A percentile compares a stretch with the other conserved stretches of the same genome.
Evolutionary conservation across 2,329 filamentous ascomycete genomes (phyloP).

Genomic region (Bretziella fagacearum): DNA sequence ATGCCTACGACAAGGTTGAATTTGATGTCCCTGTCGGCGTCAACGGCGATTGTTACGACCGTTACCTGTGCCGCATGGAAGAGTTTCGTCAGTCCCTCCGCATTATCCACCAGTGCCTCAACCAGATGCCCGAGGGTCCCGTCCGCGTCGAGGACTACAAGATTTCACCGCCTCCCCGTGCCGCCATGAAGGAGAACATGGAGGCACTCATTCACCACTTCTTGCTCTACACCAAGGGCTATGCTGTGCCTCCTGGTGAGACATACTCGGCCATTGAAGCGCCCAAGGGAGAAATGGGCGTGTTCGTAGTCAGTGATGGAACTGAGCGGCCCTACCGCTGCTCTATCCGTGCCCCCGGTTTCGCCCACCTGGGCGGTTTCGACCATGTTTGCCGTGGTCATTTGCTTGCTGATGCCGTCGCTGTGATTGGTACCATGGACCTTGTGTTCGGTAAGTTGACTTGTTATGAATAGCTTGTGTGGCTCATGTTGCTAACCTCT

Average conservation of each 20-base stretch:
- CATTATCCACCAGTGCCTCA: slow-evolving; percentile 97
- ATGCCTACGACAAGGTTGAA: slow-evolving; percentile 94
- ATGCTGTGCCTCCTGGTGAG: slow-evolving; percentile 89
- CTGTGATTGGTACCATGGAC: slow-evolving; percentile 84
- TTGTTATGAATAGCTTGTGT: not conserved
- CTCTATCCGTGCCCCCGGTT: slow-evolving; percentile 92
- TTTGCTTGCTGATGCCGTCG: slow-evolving; percentile 87
- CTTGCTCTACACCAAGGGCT: slow-evolving; percentile 95
- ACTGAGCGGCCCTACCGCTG: slow-evolving; percentile 93
- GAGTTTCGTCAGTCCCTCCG: slow-evolving; percentile 96
- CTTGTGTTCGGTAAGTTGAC: slow-evolving; percentile 59
- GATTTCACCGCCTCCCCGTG: slow-evolving; percentile 82
- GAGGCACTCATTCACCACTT: slow-evolving; percentile 99
- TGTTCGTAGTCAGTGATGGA: slow-evolving; percentile 89
- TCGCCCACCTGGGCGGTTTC: slow-evolving; percentile 86
- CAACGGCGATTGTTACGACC: slow-evolving; percentile 98
- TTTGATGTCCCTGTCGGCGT: slow-evolving; percentile 94
- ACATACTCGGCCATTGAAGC: slow-evolving; percentile 97
- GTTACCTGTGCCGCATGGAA: slow-evolving; percentile 98
- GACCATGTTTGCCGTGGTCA: slow-evolving; percentile 88
- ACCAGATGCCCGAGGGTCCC: slow-evolving; percentile 94
- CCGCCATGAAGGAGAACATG: slow-evolving; percentile 99
- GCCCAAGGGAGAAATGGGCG: slow-evolving; percentile 99
- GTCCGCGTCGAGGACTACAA: slow-evolving; percentile 98
- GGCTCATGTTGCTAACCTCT: not conserved